Percentiles rank a stretch among this genome's conserved stretches.
phyloP scores from a whole-genome alignment of 2,329 filamentous ascomycete species.

The Nemania bipapillata region DNA sequence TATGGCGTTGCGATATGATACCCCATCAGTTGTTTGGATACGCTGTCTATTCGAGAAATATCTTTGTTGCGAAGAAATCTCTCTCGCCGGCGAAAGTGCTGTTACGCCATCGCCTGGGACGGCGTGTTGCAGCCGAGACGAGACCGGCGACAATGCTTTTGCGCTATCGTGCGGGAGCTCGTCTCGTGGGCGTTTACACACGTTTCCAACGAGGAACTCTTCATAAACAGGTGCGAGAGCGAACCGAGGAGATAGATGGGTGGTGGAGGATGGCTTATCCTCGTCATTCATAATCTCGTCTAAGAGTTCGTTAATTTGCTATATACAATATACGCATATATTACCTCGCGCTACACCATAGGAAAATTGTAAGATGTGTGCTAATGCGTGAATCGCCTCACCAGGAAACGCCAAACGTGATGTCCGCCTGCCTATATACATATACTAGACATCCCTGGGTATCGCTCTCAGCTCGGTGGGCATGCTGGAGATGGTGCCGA shows the following conservation, averaged over 20 bases:
- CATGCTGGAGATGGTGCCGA: slow-evolving; percentile 2
- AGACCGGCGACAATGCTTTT: slow-evolving; percentile 63
- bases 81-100: slow-evolving; percentile 59
- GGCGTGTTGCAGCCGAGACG: slow-evolving; percentile 59
- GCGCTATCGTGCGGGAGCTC: slow-evolving; percentile 61
- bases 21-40: slow-evolving; percentile 65
- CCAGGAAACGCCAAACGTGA: slow-evolving; percentile 21
- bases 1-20: slow-evolving; percentile 60
- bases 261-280: slow-evolving; percentile 25
- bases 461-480: slow-evolving; percentile 20
- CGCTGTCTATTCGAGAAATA: slow-evolving; percentile 59
- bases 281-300: slow-evolving; percentile 33
- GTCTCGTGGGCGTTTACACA: slow-evolving; percentile 52
- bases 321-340: slow-evolving; percentile 41
- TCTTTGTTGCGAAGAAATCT: slow-evolving; percentile 36
- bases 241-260: neutral
- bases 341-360: slow-evolving; percentile 27
- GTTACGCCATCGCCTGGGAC: slow-evolving; percentile 61
- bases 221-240: slow-evolving; percentile 8
- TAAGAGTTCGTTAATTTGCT: slow-evolving; percentile 41
- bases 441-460: slow-evolving; percentile 21
- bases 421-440: slow-evolving; percentile 7
- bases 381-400: slow-evolving; percentile 15
- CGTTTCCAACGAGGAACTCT: slow-evolving; percentile 39
- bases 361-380: slow-evolving; percentile 18